These are phyloP conservation scores for Aureobasidium sp. DNA, from an alignment of 2,329 filamentous ascomycete genomes.

Conservation along the genomic window DNA sequence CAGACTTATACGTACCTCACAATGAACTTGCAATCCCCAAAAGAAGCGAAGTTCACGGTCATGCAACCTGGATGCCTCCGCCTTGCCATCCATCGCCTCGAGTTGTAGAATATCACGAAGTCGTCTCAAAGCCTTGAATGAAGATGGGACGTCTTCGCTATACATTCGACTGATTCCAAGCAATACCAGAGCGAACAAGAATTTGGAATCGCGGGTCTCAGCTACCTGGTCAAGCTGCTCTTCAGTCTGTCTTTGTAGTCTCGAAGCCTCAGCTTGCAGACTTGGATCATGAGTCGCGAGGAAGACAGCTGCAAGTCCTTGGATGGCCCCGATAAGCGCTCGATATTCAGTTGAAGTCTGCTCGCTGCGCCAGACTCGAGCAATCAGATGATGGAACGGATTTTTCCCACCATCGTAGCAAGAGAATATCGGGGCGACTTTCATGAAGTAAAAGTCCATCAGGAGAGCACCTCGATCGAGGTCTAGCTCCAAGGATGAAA, in stretches of 20 bases:
- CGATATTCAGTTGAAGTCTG: background rate
- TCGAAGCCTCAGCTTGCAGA: background rate
- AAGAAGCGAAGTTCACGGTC: background rate
- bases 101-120: background rate
- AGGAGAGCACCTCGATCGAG: background rate
- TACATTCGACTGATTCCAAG: background rate
- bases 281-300: background rate
- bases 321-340: background rate
- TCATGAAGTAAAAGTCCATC: background rate
- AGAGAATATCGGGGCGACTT: background rate
- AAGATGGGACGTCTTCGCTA: background rate
- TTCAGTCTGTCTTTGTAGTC: background rate
- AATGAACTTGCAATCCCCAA: background rate
- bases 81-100: background rate
- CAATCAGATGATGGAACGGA: background rate
- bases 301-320: background rate
- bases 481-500: background rate
- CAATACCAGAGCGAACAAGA: background rate
- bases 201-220: background rate
- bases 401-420: background rate
- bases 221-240: background rate
- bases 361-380: background rate
- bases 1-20: background rate
- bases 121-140: too few species aligned
- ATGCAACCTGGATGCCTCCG: background rate